These are phyloP conservation scores for Quercus wislizeni DNA, from an alignment of 306 rosid species.

Conservation along the genomic window DNA sequence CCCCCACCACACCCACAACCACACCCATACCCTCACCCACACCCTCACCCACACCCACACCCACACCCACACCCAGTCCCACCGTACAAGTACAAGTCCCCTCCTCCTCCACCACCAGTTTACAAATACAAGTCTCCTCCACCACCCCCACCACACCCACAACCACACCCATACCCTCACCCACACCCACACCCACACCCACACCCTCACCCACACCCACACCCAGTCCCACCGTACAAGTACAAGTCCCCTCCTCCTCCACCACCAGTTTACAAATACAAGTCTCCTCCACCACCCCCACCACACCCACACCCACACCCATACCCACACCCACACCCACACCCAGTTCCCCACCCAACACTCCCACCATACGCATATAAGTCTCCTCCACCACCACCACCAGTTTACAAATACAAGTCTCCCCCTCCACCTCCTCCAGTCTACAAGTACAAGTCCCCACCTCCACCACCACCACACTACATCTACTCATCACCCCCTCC, in stretches of 20 bases:
- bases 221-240: slow-evolving; percentile 31
- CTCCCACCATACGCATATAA: background rate
- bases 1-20: slow-evolving; percentile 53
- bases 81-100: no score
- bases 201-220: background rate
- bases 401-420: background rate
- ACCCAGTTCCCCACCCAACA: no score
- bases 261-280: slow-evolving; percentile 15
- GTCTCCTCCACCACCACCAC: slow-evolving; percentile 12
- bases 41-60: no score
- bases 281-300: slow-evolving; percentile 2
- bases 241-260: slow-evolving; percentile 49
- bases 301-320: background rate
- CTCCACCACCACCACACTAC: slow-evolving; percentile 41
- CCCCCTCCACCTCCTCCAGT: slow-evolving; percentile 3
- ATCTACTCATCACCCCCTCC: slow-evolving; percentile 78
- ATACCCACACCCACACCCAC: background rate
- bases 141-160: slow-evolving; percentile 38
- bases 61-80: no score
- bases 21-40: slow-evolving; percentile 19
- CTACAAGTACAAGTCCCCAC: slow-evolving; percentile 4
- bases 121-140: slow-evolving; percentile 24
- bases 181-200: no score
- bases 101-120: no score
- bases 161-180: slow-evolving; percentile 33